Evolutionary conservation across 1,284 basidiomycete species (phyloP).

Genomic region (Fereydounia khargensis): DNA sequence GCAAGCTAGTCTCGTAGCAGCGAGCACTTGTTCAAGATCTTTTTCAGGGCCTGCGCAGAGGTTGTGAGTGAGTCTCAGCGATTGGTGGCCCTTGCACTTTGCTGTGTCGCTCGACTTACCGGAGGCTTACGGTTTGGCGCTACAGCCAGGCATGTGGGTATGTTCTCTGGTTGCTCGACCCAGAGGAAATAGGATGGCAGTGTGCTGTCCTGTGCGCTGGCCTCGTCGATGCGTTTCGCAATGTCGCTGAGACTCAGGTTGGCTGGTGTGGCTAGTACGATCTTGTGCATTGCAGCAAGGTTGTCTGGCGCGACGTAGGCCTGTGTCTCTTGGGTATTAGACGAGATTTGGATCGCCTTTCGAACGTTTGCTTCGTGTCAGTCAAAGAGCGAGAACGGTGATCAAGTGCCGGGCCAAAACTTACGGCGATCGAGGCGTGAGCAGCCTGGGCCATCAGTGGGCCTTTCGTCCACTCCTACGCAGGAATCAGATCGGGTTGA

Average conservation of each 20-base stretch:
- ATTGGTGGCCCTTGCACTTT: not conserved
- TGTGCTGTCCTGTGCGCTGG: no score
- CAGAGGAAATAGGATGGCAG: constrained; percentile 61
- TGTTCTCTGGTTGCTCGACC: constrained; percentile 64
- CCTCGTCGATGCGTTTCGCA: constrained; percentile 43
- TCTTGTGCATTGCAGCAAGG: constrained; percentile 50
- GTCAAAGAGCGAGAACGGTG: not conserved
- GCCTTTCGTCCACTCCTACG: constrained; percentile 65
- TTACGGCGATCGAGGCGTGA: constrained; percentile 62
- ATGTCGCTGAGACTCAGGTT: constrained; percentile 46
- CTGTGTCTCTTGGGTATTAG: constrained; percentile 10
- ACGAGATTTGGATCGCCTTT: constrained; percentile 15
- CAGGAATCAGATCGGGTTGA: no score
- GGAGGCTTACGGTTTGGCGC: constrained; percentile 63
- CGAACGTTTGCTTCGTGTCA: no score
- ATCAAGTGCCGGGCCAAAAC: no score
- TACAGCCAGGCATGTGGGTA: constrained; percentile 63
- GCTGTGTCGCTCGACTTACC: constrained; percentile 2
- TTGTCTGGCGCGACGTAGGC: constrained; percentile 27
- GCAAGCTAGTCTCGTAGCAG: constrained; percentile 58
- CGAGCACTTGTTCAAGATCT: constrained; percentile 58
- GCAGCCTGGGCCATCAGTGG: constrained; percentile 65
- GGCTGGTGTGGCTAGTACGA: constrained; percentile 46
- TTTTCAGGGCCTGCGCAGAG: constrained; percentile 57
- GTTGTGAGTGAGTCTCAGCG: not conserved